Evolutionary conservation across 225 moss, liverwort and hornwort genomes (phyloP).

Genomic region (Marchantia polymorpha): DNA sequence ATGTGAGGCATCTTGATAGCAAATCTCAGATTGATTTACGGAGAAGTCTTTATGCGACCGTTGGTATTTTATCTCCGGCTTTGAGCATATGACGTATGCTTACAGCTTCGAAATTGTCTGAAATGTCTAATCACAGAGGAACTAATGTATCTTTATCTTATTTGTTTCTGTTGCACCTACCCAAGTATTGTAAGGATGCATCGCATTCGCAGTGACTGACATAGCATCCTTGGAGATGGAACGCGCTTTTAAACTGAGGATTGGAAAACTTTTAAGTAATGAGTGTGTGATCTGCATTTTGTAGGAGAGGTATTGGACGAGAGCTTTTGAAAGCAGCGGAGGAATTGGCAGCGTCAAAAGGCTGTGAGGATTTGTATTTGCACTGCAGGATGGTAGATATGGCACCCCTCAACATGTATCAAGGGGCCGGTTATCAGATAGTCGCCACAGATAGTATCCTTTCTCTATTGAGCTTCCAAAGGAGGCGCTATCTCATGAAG

Average conservation of each 20-base stretch:
- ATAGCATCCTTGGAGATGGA: too few species aligned
- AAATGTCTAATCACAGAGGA: not conserved
- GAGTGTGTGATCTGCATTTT: not conserved
- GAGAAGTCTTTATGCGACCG: not conserved
- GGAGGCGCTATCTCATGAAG: slow-evolving; percentile 87
- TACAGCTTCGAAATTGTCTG: not conserved
- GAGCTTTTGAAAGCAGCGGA: slow-evolving; percentile 92
- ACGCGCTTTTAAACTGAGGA: too few species aligned
- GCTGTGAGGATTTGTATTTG: slow-evolving; percentile 72
- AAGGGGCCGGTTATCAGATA: slow-evolving; percentile 70
- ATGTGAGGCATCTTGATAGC: not conserved
- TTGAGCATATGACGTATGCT: not conserved
- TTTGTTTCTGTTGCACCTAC: too few species aligned
- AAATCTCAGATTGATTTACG: not conserved
- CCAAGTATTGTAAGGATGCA: too few species aligned
- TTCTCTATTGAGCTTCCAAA: slow-evolving; percentile 73
- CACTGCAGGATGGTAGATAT: slow-evolving; percentile 80
- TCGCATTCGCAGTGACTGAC: too few species aligned
- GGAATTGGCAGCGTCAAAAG: slow-evolving; percentile 63
- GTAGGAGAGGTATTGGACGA: slow-evolving; percentile 78
- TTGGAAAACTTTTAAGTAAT: not conserved
- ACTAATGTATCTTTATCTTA: too few species aligned
- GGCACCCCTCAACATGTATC: slow-evolving; percentile 86
- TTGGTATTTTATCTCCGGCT: not conserved
- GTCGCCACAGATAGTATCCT: slow-evolving; percentile 79